Conservation (phyloP, 805 yeast species). For the Debaryomyces tyrocola region DNA sequence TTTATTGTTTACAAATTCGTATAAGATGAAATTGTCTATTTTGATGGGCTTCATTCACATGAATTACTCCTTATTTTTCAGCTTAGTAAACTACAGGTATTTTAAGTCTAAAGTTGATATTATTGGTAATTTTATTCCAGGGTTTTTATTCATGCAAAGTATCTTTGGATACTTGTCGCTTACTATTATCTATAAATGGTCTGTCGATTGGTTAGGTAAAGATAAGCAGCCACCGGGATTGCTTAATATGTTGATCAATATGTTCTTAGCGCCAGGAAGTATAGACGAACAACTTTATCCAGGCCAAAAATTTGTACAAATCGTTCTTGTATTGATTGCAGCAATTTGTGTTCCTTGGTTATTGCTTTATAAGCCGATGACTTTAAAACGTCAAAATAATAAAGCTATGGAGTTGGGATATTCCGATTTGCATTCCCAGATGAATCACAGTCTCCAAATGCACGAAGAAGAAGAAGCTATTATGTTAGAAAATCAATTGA, state of each 20-base stretch:
- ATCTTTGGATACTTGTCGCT: constrained; percentile 70
- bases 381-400: constrained; percentile 37
- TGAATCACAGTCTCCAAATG: constrained; percentile 27
- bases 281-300: constrained; percentile 65
- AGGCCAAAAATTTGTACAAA: constrained; percentile 64
- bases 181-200: constrained; percentile 74
- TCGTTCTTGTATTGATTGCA: constrained; percentile 57
- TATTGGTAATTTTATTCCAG: constrained; percentile 72
- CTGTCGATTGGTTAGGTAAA: constrained; percentile 66
- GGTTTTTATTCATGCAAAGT: constrained; percentile 71
- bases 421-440: constrained; percentile 33
- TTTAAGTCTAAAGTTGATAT: constrained; percentile 64
- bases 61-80: constrained; percentile 68
- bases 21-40: constrained; percentile 75
- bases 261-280: constrained; percentile 73
- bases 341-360: constrained; percentile 75
- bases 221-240: constrained; percentile 68
- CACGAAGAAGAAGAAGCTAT: constrained; percentile 43
- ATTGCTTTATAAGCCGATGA: constrained; percentile 62
- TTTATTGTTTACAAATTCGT: constrained; percentile 66
- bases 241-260: constrained; percentile 71
- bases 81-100: constrained; percentile 60
- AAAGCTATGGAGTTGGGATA: constrained; percentile 37
- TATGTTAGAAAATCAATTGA: constrained; percentile 14
- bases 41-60: constrained; percentile 75